Percentiles rank a stretch among this genome's conserved stretches.
Evolutionary conservation across 805 yeast genomes (phyloP).

Genomic region (Monosporozyma solicola): DNA sequence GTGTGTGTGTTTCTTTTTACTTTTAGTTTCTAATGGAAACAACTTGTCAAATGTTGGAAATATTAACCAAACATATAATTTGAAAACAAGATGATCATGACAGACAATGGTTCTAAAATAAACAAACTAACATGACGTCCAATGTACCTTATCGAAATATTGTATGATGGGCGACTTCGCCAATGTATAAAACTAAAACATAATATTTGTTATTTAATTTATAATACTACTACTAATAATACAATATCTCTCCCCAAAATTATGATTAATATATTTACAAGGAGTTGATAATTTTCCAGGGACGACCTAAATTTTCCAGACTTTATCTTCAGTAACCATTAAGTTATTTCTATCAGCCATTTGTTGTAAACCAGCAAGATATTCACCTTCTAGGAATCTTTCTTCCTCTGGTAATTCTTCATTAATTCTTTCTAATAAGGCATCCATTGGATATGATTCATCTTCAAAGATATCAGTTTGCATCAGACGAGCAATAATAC

Average conservation of each 20-base stretch:
- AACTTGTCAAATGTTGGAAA: too few relatives aligned
- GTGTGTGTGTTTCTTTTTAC: too few relatives aligned
- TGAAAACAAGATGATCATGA: too few relatives aligned
- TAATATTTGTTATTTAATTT: neutral
- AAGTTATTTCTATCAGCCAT: constrained; percentile 39
- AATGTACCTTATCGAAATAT: too few relatives aligned
- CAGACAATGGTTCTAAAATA: neutral
- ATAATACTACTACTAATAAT: neutral
- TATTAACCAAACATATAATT: too few relatives aligned
- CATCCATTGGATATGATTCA: constrained; percentile 34
- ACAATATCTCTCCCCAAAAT: neutral
- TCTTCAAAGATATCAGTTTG: constrained; percentile 37
- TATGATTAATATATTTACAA: neutral
- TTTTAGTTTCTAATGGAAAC: too few relatives aligned
- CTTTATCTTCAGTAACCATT: constrained; percentile 40
- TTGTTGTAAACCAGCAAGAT: constrained; percentile 35
- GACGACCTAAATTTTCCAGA: constrained; percentile 34
- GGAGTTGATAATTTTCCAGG: neutral
- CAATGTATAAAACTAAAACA: neutral
- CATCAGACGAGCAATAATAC: constrained; percentile 39
- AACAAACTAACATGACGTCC: too few relatives aligned
- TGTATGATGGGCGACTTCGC: neutral
- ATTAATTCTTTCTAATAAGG: constrained; percentile 36
- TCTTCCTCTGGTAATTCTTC: constrained; percentile 40
- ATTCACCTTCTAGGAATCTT: constrained; percentile 37